Base-by-base conservation (phyloP, 441 rosid species). In the Pelargonium australe region DNA sequence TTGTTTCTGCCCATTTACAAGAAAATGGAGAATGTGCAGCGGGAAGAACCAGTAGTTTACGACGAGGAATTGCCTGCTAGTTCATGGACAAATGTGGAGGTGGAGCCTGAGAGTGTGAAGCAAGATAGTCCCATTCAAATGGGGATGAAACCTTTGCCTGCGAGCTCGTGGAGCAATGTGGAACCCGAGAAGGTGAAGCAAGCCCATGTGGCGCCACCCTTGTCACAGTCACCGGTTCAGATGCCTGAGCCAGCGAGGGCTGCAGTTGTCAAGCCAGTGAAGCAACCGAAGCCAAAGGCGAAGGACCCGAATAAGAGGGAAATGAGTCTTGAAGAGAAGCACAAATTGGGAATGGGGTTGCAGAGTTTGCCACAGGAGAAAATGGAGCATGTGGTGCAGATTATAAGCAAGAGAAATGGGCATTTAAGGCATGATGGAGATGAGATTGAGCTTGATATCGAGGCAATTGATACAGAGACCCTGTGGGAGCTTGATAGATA, bases 401-500 rank as follows among this genome's bases (percentile, higher is more conserved):
- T 37, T 37, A 37, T 37, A 37, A 37, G 41, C 3, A 95, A 89
- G 86, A 90, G 98, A 76, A 87, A 91, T 51, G 84, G 85, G 68
- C 80, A 88, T 74, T 71, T 92, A 49, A 80, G 85, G 72, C 98
- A 95, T 75, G 99, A 95, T 0, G 99, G 96, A 4, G 98, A 95
- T 66, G 99, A 95, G 80, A 95, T 95, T 17, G 99, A 95, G 83
- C 84, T 92, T 1, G 99, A 95, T 66, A 95, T 95, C 1, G 98
- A 92, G 76, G 90, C 96, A 0, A 80, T 95, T 3, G 98, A 95
- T 72, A 90, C 85, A 0, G 99, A 95, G 81, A 95, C 98, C 0
- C 75, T 95, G 0, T 95, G 99, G 98, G 98, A 95, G 86, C 91
- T 92, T 74, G 99, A 95, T 71, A 86, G 98, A 41, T 90, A 90